Evolutionary conservation across 345 rosid species (phyloP).

Genomic region (Murraya paniculata): DNA sequence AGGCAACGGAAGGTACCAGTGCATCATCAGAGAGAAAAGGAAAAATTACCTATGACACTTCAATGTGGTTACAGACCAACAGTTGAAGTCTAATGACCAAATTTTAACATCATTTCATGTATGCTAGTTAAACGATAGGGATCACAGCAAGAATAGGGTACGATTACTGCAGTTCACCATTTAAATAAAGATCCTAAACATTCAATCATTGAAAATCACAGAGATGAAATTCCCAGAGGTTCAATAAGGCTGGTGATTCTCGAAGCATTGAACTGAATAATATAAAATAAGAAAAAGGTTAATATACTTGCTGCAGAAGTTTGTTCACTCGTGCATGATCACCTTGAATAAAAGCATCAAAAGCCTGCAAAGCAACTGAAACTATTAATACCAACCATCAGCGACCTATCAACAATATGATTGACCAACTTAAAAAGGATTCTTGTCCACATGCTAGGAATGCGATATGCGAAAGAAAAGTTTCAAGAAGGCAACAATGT

Average conservation of each 20-base stretch:
- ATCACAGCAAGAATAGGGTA: neutral
- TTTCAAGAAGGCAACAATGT: neutral
- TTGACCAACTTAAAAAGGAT: neutral
- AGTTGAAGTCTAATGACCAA: neutral
- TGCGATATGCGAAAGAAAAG: neutral
- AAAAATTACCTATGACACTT: neutral
- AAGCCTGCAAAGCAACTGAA: conserved; percentile 42
- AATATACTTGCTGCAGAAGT: conserved; percentile 43
- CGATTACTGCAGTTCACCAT: neutral
- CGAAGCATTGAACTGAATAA: neutral
- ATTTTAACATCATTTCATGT: neutral
- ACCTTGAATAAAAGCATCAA: conserved; percentile 44
- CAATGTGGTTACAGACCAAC: neutral
- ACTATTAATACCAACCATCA: conserved; percentile 9
- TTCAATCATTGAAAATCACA: neutral
- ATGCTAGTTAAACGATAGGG: neutral
- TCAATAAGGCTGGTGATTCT: neutral
- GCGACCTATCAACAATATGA: neutral
- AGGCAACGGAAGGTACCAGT: neutral
- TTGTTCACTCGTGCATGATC: conserved; percentile 48
- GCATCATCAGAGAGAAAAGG: neutral
- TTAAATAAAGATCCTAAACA: neutral
- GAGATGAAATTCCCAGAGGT: neutral
- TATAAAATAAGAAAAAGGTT: neutral
- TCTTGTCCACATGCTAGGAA: neutral